phyloP scores from a whole-genome alignment of 371 early-diverging fungal species.

The Mucor circinelloides region DNA sequence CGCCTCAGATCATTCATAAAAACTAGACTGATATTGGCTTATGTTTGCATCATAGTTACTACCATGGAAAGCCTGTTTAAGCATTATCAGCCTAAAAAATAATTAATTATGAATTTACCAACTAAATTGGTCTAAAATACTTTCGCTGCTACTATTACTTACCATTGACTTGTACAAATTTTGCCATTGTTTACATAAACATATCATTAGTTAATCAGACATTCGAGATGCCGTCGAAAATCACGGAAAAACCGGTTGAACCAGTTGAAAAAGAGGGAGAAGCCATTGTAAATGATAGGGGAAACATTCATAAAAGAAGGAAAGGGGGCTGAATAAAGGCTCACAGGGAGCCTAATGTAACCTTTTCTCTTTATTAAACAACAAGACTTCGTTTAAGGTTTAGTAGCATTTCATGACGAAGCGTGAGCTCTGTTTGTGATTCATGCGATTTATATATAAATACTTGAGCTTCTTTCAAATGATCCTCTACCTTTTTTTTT shows the following conservation, averaged over 20 bases:
- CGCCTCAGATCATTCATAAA: neutral
- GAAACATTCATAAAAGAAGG: too few species aligned
- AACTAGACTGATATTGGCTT: neutral
- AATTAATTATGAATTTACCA: neutral
- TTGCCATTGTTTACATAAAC: neutral
- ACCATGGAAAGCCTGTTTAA: neutral
- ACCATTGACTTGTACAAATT: neutral
- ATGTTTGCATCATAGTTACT: neutral
- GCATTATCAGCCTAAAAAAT: neutral
- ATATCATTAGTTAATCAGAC: neutral
- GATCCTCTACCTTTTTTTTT: neutral
- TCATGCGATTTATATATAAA: too few species aligned
- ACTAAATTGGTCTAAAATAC: neutral
- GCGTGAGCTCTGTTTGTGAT: too few species aligned
- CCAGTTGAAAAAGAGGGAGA: too few species aligned
- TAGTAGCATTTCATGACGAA: too few species aligned
- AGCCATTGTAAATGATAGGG: too few species aligned
- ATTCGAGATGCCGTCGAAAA: neutral
- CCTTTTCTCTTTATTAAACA: too few species aligned
- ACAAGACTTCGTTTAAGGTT: too few species aligned
- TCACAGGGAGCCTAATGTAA: too few species aligned
- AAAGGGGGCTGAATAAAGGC: too few species aligned
- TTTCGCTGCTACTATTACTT: neutral
- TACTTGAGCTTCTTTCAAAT: too few species aligned
- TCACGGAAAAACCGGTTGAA: too few species aligned